These are phyloP conservation scores for Anisodus tanguticus DNA, from an alignment of 257 asterid genomes.

Conservation along the genomic window DNA sequence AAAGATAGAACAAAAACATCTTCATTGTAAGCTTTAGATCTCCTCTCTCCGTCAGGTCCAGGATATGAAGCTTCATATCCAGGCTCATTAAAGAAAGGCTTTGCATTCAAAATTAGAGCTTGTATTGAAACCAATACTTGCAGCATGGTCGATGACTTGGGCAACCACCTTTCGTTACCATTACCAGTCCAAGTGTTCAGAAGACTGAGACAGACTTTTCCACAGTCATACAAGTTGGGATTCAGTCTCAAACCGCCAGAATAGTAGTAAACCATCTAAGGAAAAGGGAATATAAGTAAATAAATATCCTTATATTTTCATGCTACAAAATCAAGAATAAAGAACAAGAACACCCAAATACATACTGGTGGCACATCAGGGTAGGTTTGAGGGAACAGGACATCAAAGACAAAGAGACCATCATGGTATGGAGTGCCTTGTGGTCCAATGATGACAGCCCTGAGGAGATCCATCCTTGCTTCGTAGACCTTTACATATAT, in stretches of 20 bases:
- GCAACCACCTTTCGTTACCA: slow-evolving; percentile 58
- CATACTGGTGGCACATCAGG: slow-evolving; percentile 59
- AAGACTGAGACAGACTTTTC: slow-evolving; percentile 66
- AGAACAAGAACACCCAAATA: not conserved
- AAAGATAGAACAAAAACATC: slow-evolving; percentile 47
- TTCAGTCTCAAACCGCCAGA: slow-evolving; percentile 63
- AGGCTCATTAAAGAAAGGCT: slow-evolving; percentile 63
- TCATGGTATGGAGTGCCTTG: slow-evolving; percentile 71
- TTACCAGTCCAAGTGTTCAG: slow-evolving; percentile 63
- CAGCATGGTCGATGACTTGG: slow-evolving; percentile 58
- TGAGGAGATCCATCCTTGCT: slow-evolving; percentile 63
- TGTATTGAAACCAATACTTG: slow-evolving; percentile 64
- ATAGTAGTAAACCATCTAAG: slow-evolving; percentile 57
- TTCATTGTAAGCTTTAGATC: slow-evolving; percentile 49
- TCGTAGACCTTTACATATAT: slow-evolving; percentile 58
- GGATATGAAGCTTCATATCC: slow-evolving; percentile 44
- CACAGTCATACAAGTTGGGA: slow-evolving; percentile 64
- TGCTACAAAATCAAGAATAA: slow-evolving; percentile 12
- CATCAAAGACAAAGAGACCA: slow-evolving; percentile 60
- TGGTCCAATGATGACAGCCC: slow-evolving; percentile 64
- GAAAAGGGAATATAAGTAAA: not conserved
- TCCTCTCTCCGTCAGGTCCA: slow-evolving; percentile 46
- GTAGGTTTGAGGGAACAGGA: slow-evolving; percentile 51
- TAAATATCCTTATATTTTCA: not conserved
- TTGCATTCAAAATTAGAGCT: slow-evolving; percentile 54